Percentiles rank a stretch among this genome's conserved stretches.
Conservation (phyloP, 257 asterid species). For the Capsicum chinense region DNA sequence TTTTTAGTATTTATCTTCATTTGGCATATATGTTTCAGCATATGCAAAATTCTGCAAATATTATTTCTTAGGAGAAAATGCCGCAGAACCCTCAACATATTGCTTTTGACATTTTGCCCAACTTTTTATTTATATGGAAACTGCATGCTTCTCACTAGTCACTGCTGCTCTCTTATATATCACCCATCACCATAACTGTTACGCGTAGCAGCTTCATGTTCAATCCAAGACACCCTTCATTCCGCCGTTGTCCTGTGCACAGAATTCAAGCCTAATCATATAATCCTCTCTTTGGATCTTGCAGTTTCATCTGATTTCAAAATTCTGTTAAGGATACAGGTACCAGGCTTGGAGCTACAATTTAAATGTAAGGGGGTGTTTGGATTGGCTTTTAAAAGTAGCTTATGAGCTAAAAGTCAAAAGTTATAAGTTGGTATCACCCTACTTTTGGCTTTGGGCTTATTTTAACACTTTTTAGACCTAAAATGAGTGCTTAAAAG, state of each 20-base stretch:
- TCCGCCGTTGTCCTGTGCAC: not conserved
- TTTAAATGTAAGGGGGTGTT: not conserved
- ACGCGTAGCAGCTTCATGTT: not conserved
- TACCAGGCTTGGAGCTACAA: not conserved
- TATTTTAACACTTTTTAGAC: too few relatives aligned
- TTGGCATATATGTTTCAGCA: not conserved
- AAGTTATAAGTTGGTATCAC: too few relatives aligned
- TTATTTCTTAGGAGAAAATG: constrained; percentile 16
- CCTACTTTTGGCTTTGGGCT: too few relatives aligned
- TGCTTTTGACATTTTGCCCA: not conserved
- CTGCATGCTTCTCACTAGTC: not conserved
- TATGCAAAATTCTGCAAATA: constrained; percentile 5
- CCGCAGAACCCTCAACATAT: constrained; percentile 10
- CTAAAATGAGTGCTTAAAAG: too few relatives aligned
- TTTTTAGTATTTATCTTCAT: not conserved
- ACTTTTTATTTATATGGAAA: not conserved
- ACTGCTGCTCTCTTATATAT: not conserved
- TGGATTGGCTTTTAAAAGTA: too few relatives aligned
- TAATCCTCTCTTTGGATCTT: not conserved
- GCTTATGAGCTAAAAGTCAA: too few relatives aligned
- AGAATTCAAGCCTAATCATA: not conserved
- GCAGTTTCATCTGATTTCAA: not conserved
- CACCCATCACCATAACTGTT: not conserved
- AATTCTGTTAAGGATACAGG: not conserved
- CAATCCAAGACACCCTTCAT: not conserved